A percentile compares a stretch with the other conserved stretches of the same genome.
Evolutionary conservation across 495 filamentous ascomycete species (phyloP).

Genomic region (Melanomma pulvis-pyrius): DNA sequence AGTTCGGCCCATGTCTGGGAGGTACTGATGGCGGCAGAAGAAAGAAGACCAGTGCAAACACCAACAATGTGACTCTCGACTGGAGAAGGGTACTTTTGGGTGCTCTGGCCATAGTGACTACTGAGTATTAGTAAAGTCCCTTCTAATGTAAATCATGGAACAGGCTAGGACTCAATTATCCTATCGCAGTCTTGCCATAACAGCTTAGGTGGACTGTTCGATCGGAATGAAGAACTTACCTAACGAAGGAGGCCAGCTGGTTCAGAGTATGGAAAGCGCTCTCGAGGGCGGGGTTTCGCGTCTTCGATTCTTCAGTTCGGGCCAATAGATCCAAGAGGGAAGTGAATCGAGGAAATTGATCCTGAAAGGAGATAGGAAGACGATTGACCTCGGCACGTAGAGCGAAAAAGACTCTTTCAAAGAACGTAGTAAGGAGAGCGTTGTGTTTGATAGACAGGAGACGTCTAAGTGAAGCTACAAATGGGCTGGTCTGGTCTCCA

Average conservation of each 20-base stretch:
- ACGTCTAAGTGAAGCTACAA: constrained; percentile 20
- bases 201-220: neutral
- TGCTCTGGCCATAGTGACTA: constrained; percentile 28
- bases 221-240: constrained; percentile 4
- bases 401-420: constrained; percentile 26
- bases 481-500: constrained; percentile 26
- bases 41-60: constrained; percentile 32
- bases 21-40: constrained; percentile 30
- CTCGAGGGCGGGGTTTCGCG: constrained; percentile 18
- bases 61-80: constrained; percentile 28
- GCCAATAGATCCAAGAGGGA: constrained; percentile 28
- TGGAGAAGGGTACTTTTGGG: constrained; percentile 26
- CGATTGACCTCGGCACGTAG: constrained; percentile 15
- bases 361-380: constrained; percentile 19
- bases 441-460: constrained; percentile 30
- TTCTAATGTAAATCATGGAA: neutral
- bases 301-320: constrained; percentile 11
- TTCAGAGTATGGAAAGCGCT: constrained; percentile 24
- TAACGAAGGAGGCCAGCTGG: constrained; percentile 23
- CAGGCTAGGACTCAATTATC: neutral
- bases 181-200: neutral
- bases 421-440: constrained; percentile 26
- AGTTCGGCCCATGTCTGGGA: constrained; percentile 27
- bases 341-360: constrained; percentile 28
- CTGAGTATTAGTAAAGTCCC: neutral